A percentile compares a stretch with the other conserved stretches of the same genome.
Evolutionary conservation across 192 early-diverging fungal species (phyloP).

Genomic region (Chytriomyces sp.): DNA sequence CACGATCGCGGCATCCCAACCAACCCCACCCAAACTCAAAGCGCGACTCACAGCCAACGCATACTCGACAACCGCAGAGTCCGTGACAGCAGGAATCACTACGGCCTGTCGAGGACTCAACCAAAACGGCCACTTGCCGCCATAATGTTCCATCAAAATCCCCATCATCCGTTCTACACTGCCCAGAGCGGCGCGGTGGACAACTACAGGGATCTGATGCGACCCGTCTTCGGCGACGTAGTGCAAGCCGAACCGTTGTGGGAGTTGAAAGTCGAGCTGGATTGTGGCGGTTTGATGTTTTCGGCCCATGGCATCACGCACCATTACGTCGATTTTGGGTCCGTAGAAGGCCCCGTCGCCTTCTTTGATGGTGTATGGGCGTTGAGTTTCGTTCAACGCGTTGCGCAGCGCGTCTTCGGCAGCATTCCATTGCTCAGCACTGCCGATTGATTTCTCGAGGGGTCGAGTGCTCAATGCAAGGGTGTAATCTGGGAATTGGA

Average conservation of each 20-base stretch:
- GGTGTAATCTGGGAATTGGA: slow-evolving; percentile 80
- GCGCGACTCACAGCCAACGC: slow-evolving; percentile 57
- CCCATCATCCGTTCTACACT: slow-evolving; percentile 93
- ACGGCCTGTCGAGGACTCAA: slow-evolving; percentile 87
- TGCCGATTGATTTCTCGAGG: slow-evolving; percentile 72
- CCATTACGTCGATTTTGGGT: slow-evolving; percentile 92
- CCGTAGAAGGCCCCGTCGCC: slow-evolving; percentile 97
- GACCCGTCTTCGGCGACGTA: slow-evolving; percentile 70
- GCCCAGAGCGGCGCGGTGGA: slow-evolving; percentile 92
- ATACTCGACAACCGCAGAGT: slow-evolving; percentile 64
- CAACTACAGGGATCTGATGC: slow-evolving; percentile 81
- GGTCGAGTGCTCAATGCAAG: slow-evolving; percentile 84
- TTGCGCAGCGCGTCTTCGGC: slow-evolving; percentile 77
- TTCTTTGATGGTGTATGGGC: slow-evolving; percentile 71
- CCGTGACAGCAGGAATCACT: slow-evolving; percentile 72
- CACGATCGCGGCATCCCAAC: slow-evolving; percentile 33
- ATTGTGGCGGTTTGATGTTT: slow-evolving; percentile 93
- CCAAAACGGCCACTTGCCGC: slow-evolving; percentile 95
- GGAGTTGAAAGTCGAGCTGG: slow-evolving; percentile 95
- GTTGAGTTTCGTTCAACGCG: slow-evolving; percentile 64
- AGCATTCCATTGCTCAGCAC: slow-evolving; percentile 72
- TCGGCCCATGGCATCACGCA: slow-evolving; percentile 79
- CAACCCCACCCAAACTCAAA: slow-evolving; percentile 26
- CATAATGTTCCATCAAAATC: slow-evolving; percentile 92
- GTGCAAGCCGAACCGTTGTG: slow-evolving; percentile 78